Conservation (phyloP, 352 stramenopile species). For the Phytophthora pisi region DNA sequence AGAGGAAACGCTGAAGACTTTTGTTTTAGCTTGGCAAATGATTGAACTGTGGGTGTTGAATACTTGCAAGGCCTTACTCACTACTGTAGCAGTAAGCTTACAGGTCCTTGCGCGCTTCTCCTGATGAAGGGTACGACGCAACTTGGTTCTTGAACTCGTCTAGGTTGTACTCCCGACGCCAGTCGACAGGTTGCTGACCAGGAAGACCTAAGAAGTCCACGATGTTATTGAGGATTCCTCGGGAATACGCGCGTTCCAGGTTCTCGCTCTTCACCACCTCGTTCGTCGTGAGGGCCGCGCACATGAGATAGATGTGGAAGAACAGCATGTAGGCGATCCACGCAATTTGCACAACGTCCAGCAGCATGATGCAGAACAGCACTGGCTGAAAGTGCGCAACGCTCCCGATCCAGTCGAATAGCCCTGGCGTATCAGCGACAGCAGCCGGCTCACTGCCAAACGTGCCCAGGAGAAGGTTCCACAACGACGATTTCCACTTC, state of each 20-base stretch:
- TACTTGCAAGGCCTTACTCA: not conserved
- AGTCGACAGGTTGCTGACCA: conserved; percentile 49
- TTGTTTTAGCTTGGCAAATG: too few species aligned
- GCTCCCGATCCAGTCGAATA: conserved; percentile 51
- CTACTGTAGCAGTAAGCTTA: not conserved
- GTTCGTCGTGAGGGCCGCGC: conserved; percentile 73
- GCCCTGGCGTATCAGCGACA: conserved; percentile 8
- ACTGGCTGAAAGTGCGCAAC: conserved; percentile 68
- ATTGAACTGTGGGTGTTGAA: too few species aligned
- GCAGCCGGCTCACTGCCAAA: conserved; percentile 1
- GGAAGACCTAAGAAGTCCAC: conserved; percentile 66
- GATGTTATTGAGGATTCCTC: conserved; percentile 56
- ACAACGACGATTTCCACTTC: conserved; percentile 35
- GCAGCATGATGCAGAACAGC: conserved; percentile 54
- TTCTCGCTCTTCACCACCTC: conserved; percentile 80
- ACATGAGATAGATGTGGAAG: conserved; percentile 71
- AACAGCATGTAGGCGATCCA: conserved; percentile 82
- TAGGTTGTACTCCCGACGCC: conserved; percentile 59
- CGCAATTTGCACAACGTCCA: conserved; percentile 59
- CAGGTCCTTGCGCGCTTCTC: conserved; percentile 30
- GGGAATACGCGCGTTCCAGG: conserved; percentile 57
- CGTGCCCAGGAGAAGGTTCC: conserved; percentile 10
- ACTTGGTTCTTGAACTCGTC: conserved; percentile 51
- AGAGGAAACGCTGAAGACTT: not conserved
- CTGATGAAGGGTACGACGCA: conserved; percentile 6